Evolutionary conservation across 139 green algal genomes (phyloP), one percentile per base, ranked within the genome.

Genomic region (Axilococcus clingmanii): DNA sequence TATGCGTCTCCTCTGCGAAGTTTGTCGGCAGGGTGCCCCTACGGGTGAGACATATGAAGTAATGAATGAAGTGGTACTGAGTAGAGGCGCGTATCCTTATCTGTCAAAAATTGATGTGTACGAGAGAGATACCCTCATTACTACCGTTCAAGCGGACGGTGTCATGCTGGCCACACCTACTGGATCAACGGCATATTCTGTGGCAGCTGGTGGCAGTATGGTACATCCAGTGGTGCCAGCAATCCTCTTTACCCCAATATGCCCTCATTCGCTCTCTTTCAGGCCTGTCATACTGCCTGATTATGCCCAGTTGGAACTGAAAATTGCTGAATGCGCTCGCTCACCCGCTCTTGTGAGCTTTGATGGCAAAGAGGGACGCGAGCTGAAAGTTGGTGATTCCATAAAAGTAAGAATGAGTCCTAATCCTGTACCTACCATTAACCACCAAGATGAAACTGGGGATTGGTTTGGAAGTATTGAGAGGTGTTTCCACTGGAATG

Each of bases 11-110:
- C 27, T 67, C 28, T 97, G 91, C 65, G 57, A 82, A 46, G 59
- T 97, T 8, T 63, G 22, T 65, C 79, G 28, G 31, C 49, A 38
- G 28, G 63, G 48, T 27, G 31, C 24, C 11, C 45, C 8, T 33
- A 30, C n/a, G 33, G 52, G 38, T 25, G 57, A 73, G 33, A 24
- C 27, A 12, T 66, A 69, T 27, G 67, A 90, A 61, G 85, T 94
- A 43, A 54, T 98, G 31, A 98, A 98, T 65, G 91, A 98, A 78
- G 76, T 98, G 51, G 86, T 95, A 9, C 75, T 98, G 22, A 87
- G 94, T 61, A 60, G 91, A 19, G 91, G 91, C 19, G 67, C 76
- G 40, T 79, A 68, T 40, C 74, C 83, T 19, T 94, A 86, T 69
- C 72, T 98, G n/a, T 89, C 82, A 40, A 94, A 95, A 48, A 84